A percentile compares a stretch with the other conserved stretches of the same genome.
These are phyloP conservation scores for Fraxinus pennsylvanica DNA, from an alignment of 257 asterid species.

Conservation along the genomic window DNA sequence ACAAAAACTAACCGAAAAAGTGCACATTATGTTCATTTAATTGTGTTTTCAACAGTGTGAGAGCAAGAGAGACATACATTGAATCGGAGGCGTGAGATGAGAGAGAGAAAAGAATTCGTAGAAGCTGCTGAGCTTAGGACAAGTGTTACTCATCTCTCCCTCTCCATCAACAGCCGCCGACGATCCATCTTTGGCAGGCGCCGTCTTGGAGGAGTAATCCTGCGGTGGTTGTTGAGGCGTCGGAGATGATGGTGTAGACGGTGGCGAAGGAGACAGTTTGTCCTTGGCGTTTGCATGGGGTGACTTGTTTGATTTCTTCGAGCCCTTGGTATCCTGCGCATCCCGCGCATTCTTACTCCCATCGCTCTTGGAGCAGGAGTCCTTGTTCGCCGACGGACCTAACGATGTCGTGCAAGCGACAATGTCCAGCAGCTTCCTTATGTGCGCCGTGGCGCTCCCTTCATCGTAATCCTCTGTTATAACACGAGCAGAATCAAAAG, in stretches of 20 bases:
- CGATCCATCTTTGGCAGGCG: slow-evolving; percentile 35
- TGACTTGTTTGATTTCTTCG: slow-evolving; percentile 63
- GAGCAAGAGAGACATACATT: slow-evolving; percentile 48
- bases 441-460: slow-evolving; percentile 86
- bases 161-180: slow-evolving; percentile 55
- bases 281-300: slow-evolving; percentile 39
- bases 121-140: slow-evolving; percentile 86
- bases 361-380: slow-evolving; percentile 31
- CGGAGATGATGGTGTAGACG: slow-evolving; percentile 35
- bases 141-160: slow-evolving; percentile 81
- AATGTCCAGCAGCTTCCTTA: slow-evolving; percentile 73
- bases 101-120: slow-evolving; percentile 97
- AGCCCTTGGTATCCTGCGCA: slow-evolving; percentile 33
- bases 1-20: slow-evolving; percentile 9
- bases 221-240: slow-evolving; percentile 22
- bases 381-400: slow-evolving; percentile 72
- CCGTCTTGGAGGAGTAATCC: slow-evolving; percentile 25
- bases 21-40: too few species aligned
- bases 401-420: slow-evolving; percentile 83
- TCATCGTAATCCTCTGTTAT: slow-evolving; percentile 82
- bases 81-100: slow-evolving; percentile 95
- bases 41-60: background rate
- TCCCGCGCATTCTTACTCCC: slow-evolving; percentile 52
- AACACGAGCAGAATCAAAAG: background rate
- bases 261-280: slow-evolving; percentile 52